These are phyloP conservation scores for Kodamaea sp. DNA, from an alignment of 1,139 yeast species.

Conservation along the genomic window DNA sequence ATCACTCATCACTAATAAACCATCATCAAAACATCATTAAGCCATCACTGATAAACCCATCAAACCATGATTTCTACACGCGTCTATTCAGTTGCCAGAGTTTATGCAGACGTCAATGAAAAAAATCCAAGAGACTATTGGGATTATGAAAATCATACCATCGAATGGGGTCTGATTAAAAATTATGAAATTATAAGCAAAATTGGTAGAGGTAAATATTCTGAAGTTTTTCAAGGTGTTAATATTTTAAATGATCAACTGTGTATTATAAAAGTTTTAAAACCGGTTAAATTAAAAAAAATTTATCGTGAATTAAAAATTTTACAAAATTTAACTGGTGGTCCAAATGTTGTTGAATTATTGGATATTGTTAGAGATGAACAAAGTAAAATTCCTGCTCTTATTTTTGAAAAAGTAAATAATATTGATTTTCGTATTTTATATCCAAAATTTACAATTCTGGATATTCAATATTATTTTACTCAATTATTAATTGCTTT, in stretches of 20 bases:
- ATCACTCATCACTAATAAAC: conserved; percentile 1
- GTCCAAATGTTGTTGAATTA: conserved; percentile 66
- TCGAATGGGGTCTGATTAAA: conserved; percentile 69
- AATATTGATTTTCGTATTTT: conserved; percentile 70
- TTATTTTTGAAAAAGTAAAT: conserved; percentile 66
- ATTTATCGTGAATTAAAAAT: conserved; percentile 75
- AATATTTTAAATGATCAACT: conserved; percentile 45
- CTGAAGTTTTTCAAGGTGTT: conserved; percentile 86
- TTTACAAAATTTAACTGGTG: conserved; percentile 69
- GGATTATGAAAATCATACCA: conserved; percentile 80
- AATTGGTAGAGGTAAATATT: conserved; percentile 95
- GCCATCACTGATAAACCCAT: background rate
- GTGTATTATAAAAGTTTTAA: conserved; percentile 70
- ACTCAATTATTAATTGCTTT: conserved; percentile 66
- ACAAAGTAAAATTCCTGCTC: conserved; percentile 68
- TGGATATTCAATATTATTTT: conserved; percentile 68
- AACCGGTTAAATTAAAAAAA: conserved; percentile 78
- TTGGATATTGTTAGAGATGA: conserved; percentile 76
- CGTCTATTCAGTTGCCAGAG: conserved; percentile 73
- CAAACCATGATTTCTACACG: conserved; percentile 16
- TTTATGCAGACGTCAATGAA: conserved; percentile 82
- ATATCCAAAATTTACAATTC: conserved; percentile 60
- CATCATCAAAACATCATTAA: conserved; percentile 18
- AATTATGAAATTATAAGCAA: conserved; percentile 88
- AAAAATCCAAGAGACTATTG: conserved; percentile 81